phyloP scores from a whole-genome alignment of 352 stramenopile genomes.

The Globisporangium emineosum region DNA sequence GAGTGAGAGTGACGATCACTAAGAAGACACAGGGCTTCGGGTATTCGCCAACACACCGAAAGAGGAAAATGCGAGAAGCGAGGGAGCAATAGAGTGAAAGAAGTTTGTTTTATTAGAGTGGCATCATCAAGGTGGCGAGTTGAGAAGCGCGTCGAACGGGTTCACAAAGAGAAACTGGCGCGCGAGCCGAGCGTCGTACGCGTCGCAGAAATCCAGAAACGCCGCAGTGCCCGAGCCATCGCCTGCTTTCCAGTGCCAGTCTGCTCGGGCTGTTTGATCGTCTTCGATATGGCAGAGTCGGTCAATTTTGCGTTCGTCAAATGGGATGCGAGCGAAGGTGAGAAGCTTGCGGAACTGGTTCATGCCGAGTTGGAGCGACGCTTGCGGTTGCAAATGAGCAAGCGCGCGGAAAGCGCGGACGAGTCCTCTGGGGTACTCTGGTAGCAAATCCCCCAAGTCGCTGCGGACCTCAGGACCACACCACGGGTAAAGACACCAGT shows the following conservation, averaged over 20 bases:
- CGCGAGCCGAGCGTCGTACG: constrained; percentile 25
- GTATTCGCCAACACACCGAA: background rate
- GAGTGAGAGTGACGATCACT: background rate
- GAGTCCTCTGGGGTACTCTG: constrained; percentile 36
- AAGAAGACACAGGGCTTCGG: background rate
- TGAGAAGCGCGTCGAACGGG: constrained; percentile 29
- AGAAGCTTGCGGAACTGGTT: constrained; percentile 23
- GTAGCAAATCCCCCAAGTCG: constrained; percentile 34
- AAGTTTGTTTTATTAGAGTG: background rate
- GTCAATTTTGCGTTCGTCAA: constrained; percentile 3
- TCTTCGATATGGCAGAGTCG: background rate
- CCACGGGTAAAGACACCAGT: constrained; percentile 33
- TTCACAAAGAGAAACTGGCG: constrained; percentile 40
- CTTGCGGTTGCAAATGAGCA: constrained; percentile 13
- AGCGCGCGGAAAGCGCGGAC: constrained; percentile 32
- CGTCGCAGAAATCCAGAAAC: constrained; percentile 37
- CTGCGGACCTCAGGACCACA: constrained; percentile 24
- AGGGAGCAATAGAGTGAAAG: background rate
- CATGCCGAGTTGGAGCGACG: background rate
- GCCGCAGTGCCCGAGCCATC: background rate
- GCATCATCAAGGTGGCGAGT: background rate
- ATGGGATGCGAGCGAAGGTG: constrained; percentile 8
- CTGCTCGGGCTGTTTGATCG: background rate
- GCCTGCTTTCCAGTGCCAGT: background rate
- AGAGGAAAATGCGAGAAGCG: constrained; percentile 2